Conservation (phyloP, 1,139 yeast species). For the Pichia sorboxylosa region DNA sequence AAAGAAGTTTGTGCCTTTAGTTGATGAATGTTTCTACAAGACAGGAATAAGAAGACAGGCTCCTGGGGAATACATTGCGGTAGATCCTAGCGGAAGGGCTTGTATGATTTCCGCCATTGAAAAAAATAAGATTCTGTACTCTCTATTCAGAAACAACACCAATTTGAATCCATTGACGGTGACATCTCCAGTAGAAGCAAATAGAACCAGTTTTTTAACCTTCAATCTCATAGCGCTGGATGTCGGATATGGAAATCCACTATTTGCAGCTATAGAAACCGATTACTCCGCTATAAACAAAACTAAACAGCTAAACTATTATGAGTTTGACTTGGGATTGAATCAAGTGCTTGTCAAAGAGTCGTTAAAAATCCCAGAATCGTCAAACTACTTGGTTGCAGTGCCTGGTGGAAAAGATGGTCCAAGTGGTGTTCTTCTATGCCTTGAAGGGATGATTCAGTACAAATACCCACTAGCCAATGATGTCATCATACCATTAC, state of each 20-base stretch:
- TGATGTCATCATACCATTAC: constrained; percentile 34
- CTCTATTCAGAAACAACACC: constrained; percentile 34
- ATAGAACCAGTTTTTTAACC: constrained; percentile 41
- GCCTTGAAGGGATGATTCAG: constrained; percentile 34
- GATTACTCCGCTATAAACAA: constrained; percentile 27
- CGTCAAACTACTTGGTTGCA: constrained; percentile 32
- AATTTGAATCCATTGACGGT: constrained; percentile 32
- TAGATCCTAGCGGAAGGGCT: constrained; percentile 68
- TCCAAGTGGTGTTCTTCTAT: constrained; percentile 50
- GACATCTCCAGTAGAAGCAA: constrained; percentile 68
- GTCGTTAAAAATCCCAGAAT: constrained; percentile 29
- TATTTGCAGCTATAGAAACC: constrained; percentile 72
- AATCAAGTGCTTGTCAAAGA: constrained; percentile 56
- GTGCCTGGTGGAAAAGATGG: constrained; percentile 44
- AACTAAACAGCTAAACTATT: constrained; percentile 39
- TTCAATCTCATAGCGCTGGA: constrained; percentile 51
- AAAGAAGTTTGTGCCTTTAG: constrained; percentile 35
- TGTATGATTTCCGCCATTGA: constrained; percentile 63
- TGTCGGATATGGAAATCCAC: constrained; percentile 70
- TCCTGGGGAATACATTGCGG: constrained; percentile 68
- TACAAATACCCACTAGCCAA: constrained; percentile 31
- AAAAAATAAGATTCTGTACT: constrained; percentile 56
- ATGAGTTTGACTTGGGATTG: constrained; percentile 78
- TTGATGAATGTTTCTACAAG: constrained; percentile 62
- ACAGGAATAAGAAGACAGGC: constrained; percentile 64